phyloP scores from a whole-genome alignment of 768 basidiomycete genomes.

The Podaxis sp. region DNA sequence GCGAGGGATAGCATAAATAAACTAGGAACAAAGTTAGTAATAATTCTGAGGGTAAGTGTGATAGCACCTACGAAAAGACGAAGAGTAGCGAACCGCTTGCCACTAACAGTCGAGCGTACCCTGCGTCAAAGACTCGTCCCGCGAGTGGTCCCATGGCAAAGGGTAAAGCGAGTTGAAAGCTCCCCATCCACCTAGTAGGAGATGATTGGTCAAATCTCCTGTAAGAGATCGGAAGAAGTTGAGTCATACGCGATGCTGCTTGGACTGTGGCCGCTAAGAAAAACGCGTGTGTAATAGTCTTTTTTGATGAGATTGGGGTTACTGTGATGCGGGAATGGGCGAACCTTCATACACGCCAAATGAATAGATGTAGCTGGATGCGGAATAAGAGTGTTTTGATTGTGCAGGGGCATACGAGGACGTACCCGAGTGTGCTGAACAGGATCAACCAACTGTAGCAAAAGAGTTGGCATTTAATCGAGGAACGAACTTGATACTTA shows the following conservation, averaged over 20 bases:
- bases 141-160: slow-evolving; percentile 40
- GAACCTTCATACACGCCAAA: slow-evolving; percentile 35
- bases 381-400: background rate
- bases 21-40: slow-evolving; percentile 24
- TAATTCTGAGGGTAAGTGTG: slow-evolving; percentile 8
- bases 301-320: slow-evolving; percentile 27
- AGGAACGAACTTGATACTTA: slow-evolving; percentile 24
- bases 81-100: slow-evolving; percentile 27
- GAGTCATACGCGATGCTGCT: slow-evolving; percentile 41
- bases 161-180: slow-evolving; percentile 45
- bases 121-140: slow-evolving; percentile 45
- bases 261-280: slow-evolving; percentile 35
- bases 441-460: slow-evolving; percentile 37
- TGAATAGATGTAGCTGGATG: slow-evolving; percentile 27
- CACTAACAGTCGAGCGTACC: slow-evolving; percentile 38
- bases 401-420: background rate
- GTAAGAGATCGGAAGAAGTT: background rate
- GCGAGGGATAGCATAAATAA: slow-evolving; percentile 45
- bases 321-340: background rate
- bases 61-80: slow-evolving; percentile 25
- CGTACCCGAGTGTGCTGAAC: slow-evolving; percentile 45
- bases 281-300: slow-evolving; percentile 44
- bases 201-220: slow-evolving; percentile 5
- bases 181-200: slow-evolving; percentile 46
- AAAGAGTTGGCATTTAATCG: background rate